Evolutionary conservation across 495 filamentous ascomycete genomes (phyloP), one percentile per base, ranked within the genome.

Genomic region (Aspergillus avenaceus): DNA sequence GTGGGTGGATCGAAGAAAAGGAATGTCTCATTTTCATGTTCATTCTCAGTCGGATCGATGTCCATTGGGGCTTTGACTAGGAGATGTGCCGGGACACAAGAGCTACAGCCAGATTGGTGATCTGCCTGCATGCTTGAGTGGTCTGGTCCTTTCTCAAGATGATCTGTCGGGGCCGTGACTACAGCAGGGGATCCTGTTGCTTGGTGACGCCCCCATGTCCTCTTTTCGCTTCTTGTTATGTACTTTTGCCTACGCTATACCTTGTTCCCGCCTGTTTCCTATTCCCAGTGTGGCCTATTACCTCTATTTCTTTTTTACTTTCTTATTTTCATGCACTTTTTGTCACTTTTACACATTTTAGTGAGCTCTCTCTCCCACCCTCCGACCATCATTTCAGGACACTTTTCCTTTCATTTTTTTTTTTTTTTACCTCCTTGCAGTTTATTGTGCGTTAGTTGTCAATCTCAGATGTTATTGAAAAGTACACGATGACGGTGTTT

Each of bases 231-330:
- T 76, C 73, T 76, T 74, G 71, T 76, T 67, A 76, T 74, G 73
- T 76, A 76, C 67, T 74, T 74, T 73, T 73, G 67, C 60, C 68
- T 71, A 73, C 65, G 72, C 64, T 73, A 74, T 73, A 71, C 73
- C 68, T 73, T 70, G 65, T 64, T 54, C 49, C 59, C 55, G 52
- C 58, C 54, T 55, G 49, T 68, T 63, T 62, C 58, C 57, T 59
- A 60, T 67, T 72, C 61, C 64, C 59, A 36, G 47, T 58, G 52
- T 45, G 56, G 62, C 63, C 62, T 66, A 59, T 55, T 62, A 57
- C 50, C 53, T 19, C 62, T 66, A 59, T 55, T 62, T 58, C 50
- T 53, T 19, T 49, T 24, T 47, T 70, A 64, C 64, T 65, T 45
- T 59, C 56, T 57, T 59, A 54, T 60, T 42, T 63, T 51, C 41